These are phyloP conservation scores for Podaxis sp. DNA, from an alignment of 768 basidiomycete species.

Conservation along the genomic window DNA sequence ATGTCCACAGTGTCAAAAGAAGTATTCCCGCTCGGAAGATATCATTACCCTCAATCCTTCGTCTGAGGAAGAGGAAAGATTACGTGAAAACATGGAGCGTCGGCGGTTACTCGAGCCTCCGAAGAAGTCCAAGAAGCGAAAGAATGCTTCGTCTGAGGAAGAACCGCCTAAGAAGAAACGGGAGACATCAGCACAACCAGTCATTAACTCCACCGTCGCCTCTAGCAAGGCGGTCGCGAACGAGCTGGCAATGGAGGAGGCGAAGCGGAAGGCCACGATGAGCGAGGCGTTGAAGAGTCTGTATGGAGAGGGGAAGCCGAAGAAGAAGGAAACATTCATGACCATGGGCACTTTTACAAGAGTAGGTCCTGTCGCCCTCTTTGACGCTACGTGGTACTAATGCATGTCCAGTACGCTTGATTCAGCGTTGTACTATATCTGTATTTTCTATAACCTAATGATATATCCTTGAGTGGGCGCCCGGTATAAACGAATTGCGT, in stretches of 20 bases:
- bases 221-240: slow-evolving; percentile 66
- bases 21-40: slow-evolving; percentile 59
- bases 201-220: slow-evolving; percentile 51
- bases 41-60: slow-evolving; percentile 69
- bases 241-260: slow-evolving; percentile 79
- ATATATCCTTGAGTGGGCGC: background rate
- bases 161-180: slow-evolving; percentile 49
- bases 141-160: slow-evolving; percentile 31
- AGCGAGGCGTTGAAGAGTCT: slow-evolving; percentile 83
- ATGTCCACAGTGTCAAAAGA: slow-evolving; percentile 77
- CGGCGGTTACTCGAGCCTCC: slow-evolving; percentile 55
- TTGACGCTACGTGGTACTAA: background rate
- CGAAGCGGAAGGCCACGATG: slow-evolving; percentile 81
- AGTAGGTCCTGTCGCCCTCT: slow-evolving; percentile 45
- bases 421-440: background rate
- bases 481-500: background rate
- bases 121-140: slow-evolving; percentile 68
- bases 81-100: slow-evolving; percentile 56
- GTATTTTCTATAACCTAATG: background rate
- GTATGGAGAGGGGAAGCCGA: slow-evolving; percentile 58
- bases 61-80: slow-evolving; percentile 59
- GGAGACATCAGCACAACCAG: slow-evolving; percentile 36
- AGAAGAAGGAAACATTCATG: slow-evolving; percentile 84
- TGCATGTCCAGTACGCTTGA: slow-evolving; percentile 22
- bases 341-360: slow-evolving; percentile 91